These are phyloP conservation scores for Centrapalus pauciflorus DNA, from an alignment of 129 eudicot species.

Conservation along the genomic window DNA sequence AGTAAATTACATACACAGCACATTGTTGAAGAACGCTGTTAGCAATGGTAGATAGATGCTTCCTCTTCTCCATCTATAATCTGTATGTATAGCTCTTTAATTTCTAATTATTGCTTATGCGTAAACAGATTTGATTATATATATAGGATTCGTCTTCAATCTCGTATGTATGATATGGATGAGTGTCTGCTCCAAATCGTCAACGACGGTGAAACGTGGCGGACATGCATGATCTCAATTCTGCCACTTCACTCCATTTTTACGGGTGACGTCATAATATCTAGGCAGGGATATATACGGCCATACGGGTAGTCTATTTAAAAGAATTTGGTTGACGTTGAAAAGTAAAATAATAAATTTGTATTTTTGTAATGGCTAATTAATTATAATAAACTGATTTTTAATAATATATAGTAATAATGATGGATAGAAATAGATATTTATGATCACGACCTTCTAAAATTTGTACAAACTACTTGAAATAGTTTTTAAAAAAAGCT, in stretches of 20 bases:
- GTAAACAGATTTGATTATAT: neutral
- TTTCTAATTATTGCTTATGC: neutral
- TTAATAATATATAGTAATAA: too few species aligned
- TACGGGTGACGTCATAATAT: neutral
- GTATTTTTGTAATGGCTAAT: too few species aligned
- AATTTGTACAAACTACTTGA: too few species aligned
- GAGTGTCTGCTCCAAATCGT: slow-evolving; percentile 3
- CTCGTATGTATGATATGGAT: neutral
- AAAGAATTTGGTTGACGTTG: too few species aligned
- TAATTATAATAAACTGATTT: too few species aligned
- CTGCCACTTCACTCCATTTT: neutral
- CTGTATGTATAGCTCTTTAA: too few species aligned
- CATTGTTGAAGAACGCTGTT: slow-evolving; percentile 46
- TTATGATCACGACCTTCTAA: too few species aligned
- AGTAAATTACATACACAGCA: slow-evolving; percentile 34
- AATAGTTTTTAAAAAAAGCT: too few species aligned
- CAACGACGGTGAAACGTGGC: slow-evolving; percentile 31
- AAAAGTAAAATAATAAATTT: too few species aligned
- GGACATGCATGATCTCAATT: slow-evolving; percentile 21
- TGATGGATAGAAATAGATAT: too few species aligned
- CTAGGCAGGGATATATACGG: too few species aligned
- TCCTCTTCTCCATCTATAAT: slow-evolving; percentile 27
- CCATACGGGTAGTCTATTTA: too few species aligned
- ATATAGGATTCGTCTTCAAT: neutral
- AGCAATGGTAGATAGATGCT: slow-evolving; percentile 50